Conservation (phyloP, 108 stramenopile genomes). For the Conticribra guillardii region DNA sequence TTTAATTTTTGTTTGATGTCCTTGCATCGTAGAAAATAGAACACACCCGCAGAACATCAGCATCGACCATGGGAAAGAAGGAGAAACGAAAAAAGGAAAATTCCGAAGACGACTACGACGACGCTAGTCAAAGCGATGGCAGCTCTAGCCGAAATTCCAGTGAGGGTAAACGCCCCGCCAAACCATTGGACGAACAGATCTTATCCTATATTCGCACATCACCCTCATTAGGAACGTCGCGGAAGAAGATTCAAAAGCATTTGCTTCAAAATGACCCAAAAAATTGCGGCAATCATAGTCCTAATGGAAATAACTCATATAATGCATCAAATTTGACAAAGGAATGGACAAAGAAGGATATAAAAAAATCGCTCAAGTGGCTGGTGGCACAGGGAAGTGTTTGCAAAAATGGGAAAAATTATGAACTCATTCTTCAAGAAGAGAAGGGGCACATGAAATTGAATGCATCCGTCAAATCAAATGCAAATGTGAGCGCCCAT, state of each 20-base stretch:
- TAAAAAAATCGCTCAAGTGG: conserved; percentile 51
- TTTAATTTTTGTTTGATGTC: too few relatives aligned
- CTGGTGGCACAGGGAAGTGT: conserved; percentile 46
- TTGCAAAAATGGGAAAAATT: conserved; percentile 53
- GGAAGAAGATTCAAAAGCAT: conserved; percentile 27
- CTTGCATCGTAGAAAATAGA: too few relatives aligned
- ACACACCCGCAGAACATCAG: too few relatives aligned
- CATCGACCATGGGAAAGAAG: neutral
- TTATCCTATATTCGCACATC: conserved; percentile 22
- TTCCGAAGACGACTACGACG: neutral
- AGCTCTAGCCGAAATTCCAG: neutral
- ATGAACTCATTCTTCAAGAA: neutral
- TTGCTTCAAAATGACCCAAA: conserved; percentile 7
- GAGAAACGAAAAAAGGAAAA: neutral
- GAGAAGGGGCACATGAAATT: conserved; percentile 10
- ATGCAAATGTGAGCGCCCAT: too few relatives aligned
- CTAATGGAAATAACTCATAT: neutral
- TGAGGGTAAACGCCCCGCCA: neutral
- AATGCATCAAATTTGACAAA: neutral
- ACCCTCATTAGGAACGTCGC: neutral
- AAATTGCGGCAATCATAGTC: conserved; percentile 3
- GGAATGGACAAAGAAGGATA: conserved; percentile 34
- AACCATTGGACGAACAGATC: conserved; percentile 19
- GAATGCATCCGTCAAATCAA: too few relatives aligned
- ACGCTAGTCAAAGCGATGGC: neutral